Evolutionary conservation across 176 grass and related monocot genomes (phyloP).

Genomic region (Musa itinerans): DNA sequence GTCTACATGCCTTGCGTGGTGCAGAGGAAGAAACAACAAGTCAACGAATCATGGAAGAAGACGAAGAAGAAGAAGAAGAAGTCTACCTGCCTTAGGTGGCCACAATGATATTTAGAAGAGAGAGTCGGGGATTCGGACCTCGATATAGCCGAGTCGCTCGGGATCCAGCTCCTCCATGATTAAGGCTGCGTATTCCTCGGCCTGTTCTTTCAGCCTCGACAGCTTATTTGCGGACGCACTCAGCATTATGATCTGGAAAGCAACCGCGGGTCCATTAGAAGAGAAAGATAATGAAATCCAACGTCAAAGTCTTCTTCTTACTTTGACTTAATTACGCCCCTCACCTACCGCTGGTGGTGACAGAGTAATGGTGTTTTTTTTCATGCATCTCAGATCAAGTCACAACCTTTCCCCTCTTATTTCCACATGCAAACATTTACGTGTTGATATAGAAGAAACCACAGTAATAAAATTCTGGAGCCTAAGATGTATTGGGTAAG

Average conservation of each 20-base stretch:
- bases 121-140: slow-evolving; percentile 28
- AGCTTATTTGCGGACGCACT: slow-evolving; percentile 94
- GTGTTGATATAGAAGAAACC: no score
- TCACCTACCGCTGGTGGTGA: slow-evolving; percentile 30
- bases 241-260: slow-evolving; percentile 81
- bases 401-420: no score
- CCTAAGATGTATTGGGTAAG: slow-evolving; percentile 25
- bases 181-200: slow-evolving; percentile 86
- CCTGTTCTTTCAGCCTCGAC: slow-evolving; percentile 84
- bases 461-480: neutral
- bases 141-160: slow-evolving; percentile 81
- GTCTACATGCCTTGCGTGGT: no score
- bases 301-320: neutral
- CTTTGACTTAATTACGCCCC: slow-evolving; percentile 39
- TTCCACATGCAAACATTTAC: no score
- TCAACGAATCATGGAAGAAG: neutral
- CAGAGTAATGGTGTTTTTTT: no score
- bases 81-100: neutral
- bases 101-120: neutral
- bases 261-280: slow-evolving; percentile 15
- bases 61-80: neutral
- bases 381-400: no score
- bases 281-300: neutral
- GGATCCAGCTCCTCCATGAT: slow-evolving; percentile 99
- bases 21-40: neutral